Evolutionary conservation across 768 basidiomycete species (phyloP).

Genomic region (Termitomyces titanicus): DNA sequence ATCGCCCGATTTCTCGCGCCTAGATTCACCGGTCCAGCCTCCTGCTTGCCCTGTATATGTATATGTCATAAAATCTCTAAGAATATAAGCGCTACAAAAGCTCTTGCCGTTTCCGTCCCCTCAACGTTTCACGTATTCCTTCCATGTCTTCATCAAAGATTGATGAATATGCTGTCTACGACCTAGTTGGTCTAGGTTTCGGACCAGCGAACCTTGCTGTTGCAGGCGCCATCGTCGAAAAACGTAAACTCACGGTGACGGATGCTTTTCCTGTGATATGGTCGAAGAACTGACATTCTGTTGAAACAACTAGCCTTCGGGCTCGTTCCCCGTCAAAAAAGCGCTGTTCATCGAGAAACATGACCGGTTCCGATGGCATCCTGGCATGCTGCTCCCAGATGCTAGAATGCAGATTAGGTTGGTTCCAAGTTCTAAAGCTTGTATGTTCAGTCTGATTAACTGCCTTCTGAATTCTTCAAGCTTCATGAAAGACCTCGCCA

Average conservation of each 20-base stretch:
- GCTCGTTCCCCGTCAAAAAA: conserved; percentile 19
- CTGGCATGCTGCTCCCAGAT: conserved; percentile 50
- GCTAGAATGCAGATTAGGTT: conserved; percentile 53
- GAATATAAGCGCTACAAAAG: neutral
- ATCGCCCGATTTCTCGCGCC: neutral
- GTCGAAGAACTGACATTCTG: neutral
- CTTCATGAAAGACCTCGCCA: conserved; percentile 53
- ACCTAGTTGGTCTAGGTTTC: conserved; percentile 49
- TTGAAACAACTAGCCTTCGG: conserved; percentile 6
- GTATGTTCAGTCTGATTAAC: neutral
- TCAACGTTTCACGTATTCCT: neutral
- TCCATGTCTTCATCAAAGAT: conserved; percentile 10
- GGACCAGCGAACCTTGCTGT: conserved; percentile 53
- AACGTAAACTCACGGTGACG: conserved; percentile 21
- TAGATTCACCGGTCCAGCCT: neutral
- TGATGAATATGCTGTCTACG: conserved; percentile 26
- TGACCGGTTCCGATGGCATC: conserved; percentile 48
- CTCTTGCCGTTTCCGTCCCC: neutral
- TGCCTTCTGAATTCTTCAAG: conserved; percentile 18
- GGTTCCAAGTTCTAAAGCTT: neutral
- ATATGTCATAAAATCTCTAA: neutral
- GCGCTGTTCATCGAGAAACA: conserved; percentile 48
- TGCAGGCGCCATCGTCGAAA: conserved; percentile 46
- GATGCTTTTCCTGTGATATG: conserved; percentile 3
- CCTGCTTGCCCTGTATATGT: no score